Evolutionary conservation across 352 stramenopile genomes (phyloP).

Genomic region (Phytopythium helicoides): DNA sequence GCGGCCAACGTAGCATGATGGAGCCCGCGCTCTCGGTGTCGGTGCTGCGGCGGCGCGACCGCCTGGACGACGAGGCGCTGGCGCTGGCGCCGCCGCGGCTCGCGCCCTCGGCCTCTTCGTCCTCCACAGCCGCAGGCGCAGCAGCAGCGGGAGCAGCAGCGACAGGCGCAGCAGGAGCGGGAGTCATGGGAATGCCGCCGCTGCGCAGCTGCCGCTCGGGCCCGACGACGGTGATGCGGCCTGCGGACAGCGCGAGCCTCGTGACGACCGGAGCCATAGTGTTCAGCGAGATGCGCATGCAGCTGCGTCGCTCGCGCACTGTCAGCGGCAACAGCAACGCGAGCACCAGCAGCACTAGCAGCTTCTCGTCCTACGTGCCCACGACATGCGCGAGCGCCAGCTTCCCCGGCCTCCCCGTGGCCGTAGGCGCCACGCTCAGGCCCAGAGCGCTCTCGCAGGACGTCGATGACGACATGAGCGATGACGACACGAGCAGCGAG

Average conservation of each 20-base stretch:
- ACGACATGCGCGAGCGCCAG: constrained; percentile 16
- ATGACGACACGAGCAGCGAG: constrained; percentile 13
- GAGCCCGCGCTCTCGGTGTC: constrained; percentile 1
- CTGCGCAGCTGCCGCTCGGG: constrained; percentile 41
- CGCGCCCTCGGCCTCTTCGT: background rate
- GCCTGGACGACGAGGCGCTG: background rate
- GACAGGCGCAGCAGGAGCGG: no score
- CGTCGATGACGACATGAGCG: constrained; percentile 40
- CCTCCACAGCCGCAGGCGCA: constrained; percentile 8
- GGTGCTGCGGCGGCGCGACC: background rate
- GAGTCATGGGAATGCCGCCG: constrained; percentile 27
- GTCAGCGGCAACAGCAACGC: constrained; percentile 65
- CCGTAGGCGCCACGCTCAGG: background rate
- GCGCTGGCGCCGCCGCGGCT: constrained; percentile 3
- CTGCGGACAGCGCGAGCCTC: background rate
- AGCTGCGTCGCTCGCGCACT: constrained; percentile 48
- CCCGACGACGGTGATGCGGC: constrained; percentile 12
- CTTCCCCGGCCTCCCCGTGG: constrained; percentile 1
- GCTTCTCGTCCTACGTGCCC: constrained; percentile 46
- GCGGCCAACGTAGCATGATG: background rate
- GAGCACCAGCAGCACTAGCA: constrained; percentile 56
- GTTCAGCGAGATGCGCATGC: constrained; percentile 15
- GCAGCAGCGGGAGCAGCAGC: no score
- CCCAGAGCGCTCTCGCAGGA: constrained; percentile 17
- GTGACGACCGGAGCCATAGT: constrained; percentile 1